These are phyloP conservation scores for Ascochyta fabae DNA, from an alignment of 2,329 filamentous ascomycete species.

Conservation along the genomic window DNA sequence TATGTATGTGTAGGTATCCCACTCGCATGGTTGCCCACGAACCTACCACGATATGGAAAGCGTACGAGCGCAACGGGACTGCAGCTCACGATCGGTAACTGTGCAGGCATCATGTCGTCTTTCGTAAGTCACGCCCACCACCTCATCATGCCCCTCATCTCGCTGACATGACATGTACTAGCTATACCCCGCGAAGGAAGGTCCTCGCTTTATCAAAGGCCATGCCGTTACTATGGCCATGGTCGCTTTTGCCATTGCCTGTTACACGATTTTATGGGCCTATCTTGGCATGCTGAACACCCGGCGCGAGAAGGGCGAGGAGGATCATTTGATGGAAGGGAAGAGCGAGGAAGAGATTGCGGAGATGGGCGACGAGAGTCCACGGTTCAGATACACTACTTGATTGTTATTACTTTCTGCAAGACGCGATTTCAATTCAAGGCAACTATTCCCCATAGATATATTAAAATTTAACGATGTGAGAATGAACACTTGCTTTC, in stretches of 20 bases:
- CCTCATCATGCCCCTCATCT: too few relatives aligned
- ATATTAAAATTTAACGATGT: too few relatives aligned
- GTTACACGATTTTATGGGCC: slow-evolving; percentile 49
- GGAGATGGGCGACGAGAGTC: slow-evolving; percentile 55
- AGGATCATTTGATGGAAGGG: slow-evolving; percentile 49
- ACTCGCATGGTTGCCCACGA: slow-evolving; percentile 68
- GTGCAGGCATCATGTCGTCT: slow-evolving; percentile 74
- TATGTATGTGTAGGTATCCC: slow-evolving; percentile 67
- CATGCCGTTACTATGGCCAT: slow-evolving; percentile 61
- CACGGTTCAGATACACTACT: slow-evolving; percentile 52
- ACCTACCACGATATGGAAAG: slow-evolving; percentile 77
- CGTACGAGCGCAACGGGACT: slow-evolving; percentile 74
- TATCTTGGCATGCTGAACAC: slow-evolving; percentile 49
- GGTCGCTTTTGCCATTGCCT: slow-evolving; percentile 51
- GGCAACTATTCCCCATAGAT: too few relatives aligned
- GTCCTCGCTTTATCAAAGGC: slow-evolving; percentile 58
- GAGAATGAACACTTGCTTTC: too few relatives aligned
- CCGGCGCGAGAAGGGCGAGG: slow-evolving; percentile 48
- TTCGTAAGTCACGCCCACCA: slow-evolving; percentile 59
- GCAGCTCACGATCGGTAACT: slow-evolving; percentile 74
- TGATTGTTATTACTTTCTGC: slow-evolving; percentile 4
- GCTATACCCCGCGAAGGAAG: slow-evolving; percentile 55
- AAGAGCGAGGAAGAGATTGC: slow-evolving; percentile 53
- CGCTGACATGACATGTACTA: slow-evolving; percentile 30
- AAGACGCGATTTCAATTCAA: too few relatives aligned